Evolutionary conservation across 202 grass and related monocot genomes (phyloP).

Genomic region (Carex sylvatica): DNA sequence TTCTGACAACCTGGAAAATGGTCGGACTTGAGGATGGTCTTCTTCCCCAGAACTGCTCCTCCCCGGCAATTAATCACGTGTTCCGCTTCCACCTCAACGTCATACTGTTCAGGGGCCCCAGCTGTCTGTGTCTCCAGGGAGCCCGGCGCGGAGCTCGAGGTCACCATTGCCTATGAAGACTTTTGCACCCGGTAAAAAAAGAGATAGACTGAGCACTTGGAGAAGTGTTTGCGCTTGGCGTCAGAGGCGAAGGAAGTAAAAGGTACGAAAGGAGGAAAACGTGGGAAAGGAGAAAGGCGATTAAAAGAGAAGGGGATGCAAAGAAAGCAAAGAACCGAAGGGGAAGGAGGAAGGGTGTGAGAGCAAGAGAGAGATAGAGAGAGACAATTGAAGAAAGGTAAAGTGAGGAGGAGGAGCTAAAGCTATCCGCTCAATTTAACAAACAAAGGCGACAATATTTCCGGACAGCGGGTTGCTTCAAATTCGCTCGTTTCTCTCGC

Average conservation of each 20-base stretch:
- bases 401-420: slow-evolving; percentile 4
- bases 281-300: slow-evolving; percentile 3
- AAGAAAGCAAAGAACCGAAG: neutral
- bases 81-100: slow-evolving; percentile 46
- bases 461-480: neutral
- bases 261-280: no score
- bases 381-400: no score
- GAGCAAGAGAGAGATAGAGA: neutral
- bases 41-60: slow-evolving; percentile 95
- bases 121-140: neutral
- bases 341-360: neutral
- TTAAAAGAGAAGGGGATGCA: neutral
- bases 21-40: slow-evolving; percentile 97
- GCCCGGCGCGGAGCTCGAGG: neutral
- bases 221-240: neutral
- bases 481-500: slow-evolving; percentile 15
- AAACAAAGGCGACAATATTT: neutral
- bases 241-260: neutral
- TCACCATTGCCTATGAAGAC: neutral
- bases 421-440: slow-evolving; percentile 8
- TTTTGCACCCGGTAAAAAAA: neutral
- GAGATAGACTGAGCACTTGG: neutral
- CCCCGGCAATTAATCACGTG: slow-evolving; percentile 85
- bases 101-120: slow-evolving; percentile 12
- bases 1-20: slow-evolving; percentile 98